Evolutionary conservation across 139 green algal genomes (phyloP).

Genomic region (Mychonastes homosphaera): DNA sequence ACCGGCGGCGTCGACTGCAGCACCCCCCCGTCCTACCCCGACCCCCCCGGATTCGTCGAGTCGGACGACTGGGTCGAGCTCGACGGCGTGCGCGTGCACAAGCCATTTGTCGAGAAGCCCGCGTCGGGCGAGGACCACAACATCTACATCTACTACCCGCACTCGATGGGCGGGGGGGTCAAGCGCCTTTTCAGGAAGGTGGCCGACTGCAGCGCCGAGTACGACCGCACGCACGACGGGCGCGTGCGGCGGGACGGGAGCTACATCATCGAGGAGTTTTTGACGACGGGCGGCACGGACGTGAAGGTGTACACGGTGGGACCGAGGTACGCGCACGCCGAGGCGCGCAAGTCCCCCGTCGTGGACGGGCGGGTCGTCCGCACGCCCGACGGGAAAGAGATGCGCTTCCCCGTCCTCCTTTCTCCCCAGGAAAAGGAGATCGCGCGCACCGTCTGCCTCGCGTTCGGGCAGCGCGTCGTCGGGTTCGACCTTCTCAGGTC

Average conservation of each 20-base stretch:
- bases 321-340: slow-evolving; percentile 93
- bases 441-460: slow-evolving; percentile 79
- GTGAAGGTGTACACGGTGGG: slow-evolving; percentile 91
- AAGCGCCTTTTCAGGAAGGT: slow-evolving; percentile 96
- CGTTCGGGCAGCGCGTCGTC: slow-evolving; percentile 88
- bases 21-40: slow-evolving; percentile 6
- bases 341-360: slow-evolving; percentile 93
- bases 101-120: slow-evolving; percentile 99
- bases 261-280: slow-evolving; percentile 88
- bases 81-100: slow-evolving; percentile 68
- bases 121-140: slow-evolving; percentile 93
- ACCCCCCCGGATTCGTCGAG: slow-evolving; percentile 75
- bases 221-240: slow-evolving; percentile 69
- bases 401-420: slow-evolving; percentile 61
- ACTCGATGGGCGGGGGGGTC: slow-evolving; percentile 90
- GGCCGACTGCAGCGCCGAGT: slow-evolving; percentile 69
- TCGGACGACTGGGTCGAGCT: slow-evolving; percentile 76
- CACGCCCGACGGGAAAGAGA: slow-evolving; percentile 35
- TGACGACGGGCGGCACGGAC: slow-evolving; percentile 75
- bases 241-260: slow-evolving; percentile 72
- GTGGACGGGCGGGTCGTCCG: slow-evolving; percentile 72
- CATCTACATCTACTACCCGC: slow-evolving; percentile 66
- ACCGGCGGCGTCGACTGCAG: neutral
- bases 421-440: slow-evolving; percentile 70
- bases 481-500: slow-evolving; percentile 85